Evolutionary conservation across 441 rosid genomes (phyloP).

Genomic region (Adansonia madagascariensis): DNA sequence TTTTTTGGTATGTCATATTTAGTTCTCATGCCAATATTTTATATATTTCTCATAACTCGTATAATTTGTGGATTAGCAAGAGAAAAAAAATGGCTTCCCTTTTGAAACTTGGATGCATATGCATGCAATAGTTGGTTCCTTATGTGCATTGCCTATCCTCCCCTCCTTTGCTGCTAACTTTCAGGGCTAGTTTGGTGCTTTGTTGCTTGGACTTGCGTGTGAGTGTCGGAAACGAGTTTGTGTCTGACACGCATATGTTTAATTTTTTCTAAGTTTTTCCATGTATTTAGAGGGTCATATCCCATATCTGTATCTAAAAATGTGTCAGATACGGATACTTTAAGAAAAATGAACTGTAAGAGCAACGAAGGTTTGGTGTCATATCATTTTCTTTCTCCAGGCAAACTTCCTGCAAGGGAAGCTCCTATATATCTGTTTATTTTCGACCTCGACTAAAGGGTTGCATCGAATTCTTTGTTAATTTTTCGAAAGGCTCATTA

Average conservation of each 20-base stretch:
- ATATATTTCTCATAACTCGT: background rate
- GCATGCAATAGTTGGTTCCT: conserved; percentile 14
- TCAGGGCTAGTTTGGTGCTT: background rate
- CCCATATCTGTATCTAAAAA: too few species aligned
- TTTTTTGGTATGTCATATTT: conserved; percentile 68
- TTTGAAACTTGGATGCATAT: conserved; percentile 6
- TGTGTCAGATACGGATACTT: too few species aligned
- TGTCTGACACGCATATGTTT: too few species aligned
- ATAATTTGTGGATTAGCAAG: conserved; percentile 1
- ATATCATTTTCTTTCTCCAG: conserved; percentile 11
- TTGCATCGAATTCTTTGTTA: background rate
- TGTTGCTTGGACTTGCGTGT: too few species aligned
- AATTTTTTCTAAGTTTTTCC: too few species aligned
- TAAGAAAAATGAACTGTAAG: too few species aligned
- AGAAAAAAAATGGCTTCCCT: background rate
- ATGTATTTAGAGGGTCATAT: too few species aligned
- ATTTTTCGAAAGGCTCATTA: background rate
- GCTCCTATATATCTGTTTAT: background rate
- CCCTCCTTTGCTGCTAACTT: background rate
- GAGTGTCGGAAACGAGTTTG: too few species aligned
- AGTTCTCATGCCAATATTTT: conserved; percentile 14
- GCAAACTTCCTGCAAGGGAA: background rate
- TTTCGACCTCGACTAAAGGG: background rate
- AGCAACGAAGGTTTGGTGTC: background rate
- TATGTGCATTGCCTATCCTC: background rate